Base-by-base conservation (phyloP, 2,329 filamentous ascomycete species). In the Diaporthe vexans region DNA sequence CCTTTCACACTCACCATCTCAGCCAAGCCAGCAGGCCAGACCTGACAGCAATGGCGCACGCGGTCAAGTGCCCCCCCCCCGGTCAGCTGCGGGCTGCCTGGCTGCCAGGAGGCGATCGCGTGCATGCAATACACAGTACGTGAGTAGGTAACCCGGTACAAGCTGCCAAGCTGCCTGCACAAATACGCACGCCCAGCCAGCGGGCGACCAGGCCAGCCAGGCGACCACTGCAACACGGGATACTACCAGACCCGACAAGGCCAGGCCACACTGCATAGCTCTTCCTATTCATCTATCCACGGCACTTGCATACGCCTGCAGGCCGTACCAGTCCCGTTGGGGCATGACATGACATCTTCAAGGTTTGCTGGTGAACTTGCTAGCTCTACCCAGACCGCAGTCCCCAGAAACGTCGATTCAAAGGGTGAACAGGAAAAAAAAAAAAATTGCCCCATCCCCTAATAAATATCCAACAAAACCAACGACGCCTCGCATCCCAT, bases 231-330 rank as follows among this genome's bases (percentile, higher is more conserved):
- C 52, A 67, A 67, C 37, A 67, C 63, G 63, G 63, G 63, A 67
- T 67, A 52, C 63, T n/a, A 68, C 63, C 70, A 54, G 57, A 56
- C 69, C 48, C 48, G 46, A 59, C 58, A 61, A 29, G 46, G 43
- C 43, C 56, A 63, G 29, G 46, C 26, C 37, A 48, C 35, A 26
- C 29, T n/a, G 43, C 43, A 33, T 48, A 19, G 63, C 37, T 33
- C 37, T n/a, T n/a, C 8, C 13, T 26, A 9, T 40, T 68, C 48
- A 54, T 37, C 24, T 54, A 37, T 68, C 37, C 63, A 68, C 63
- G 63, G 63, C 63, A 68, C 63, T 68, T 68, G 63, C 33, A 68
- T 68, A 48, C 63, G 24, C 63, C n/a, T 68, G 63, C 63, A 54
- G 48, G 48, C 63, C 48, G 10, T 26, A 26, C 63, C 63, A 68